Percentiles rank a stretch among this genome's conserved stretches.
phyloP scores from a whole-genome alignment of 257 asterid genomes.

The Oldenlandia corymbosa region DNA sequence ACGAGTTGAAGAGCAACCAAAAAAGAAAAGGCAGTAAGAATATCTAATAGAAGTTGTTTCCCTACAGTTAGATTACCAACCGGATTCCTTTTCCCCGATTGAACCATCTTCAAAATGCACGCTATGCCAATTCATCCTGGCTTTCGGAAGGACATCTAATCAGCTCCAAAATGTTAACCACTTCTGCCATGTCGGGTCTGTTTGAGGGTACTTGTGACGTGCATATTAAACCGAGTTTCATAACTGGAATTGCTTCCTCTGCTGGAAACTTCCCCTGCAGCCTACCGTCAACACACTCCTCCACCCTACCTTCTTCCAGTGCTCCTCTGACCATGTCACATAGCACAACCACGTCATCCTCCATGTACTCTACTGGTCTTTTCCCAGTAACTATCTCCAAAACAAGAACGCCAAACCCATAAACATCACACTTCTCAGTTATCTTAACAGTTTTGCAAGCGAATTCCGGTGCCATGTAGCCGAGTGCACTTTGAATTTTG shows the following conservation, averaged over 20 bases:
- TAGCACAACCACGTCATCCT: conserved; percentile 83
- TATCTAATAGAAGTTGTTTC: conserved; percentile 17
- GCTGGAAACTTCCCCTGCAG: conserved; percentile 66
- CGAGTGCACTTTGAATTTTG: conserved; percentile 88
- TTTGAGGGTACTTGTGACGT: conserved; percentile 90
- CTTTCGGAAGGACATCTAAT: conserved; percentile 61
- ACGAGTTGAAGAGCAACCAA: conserved; percentile 15
- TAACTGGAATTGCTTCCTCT: conserved; percentile 80
- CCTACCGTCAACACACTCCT: conserved; percentile 65
- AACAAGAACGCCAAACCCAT: conserved; percentile 73
- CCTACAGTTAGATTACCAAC: conserved; percentile 28
- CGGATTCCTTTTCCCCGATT: conserved; percentile 52
- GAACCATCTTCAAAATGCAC: conserved; percentile 15
- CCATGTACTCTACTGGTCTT: conserved; percentile 92
- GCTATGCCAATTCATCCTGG: conserved; percentile 50
- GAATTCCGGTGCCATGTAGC: conserved; percentile 94
- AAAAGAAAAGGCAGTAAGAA: conserved; percentile 5
- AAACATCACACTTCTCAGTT: conserved; percentile 83
- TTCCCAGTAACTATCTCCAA: conserved; percentile 70
- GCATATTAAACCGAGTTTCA: conserved; percentile 77
- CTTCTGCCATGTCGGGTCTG: conserved; percentile 87
- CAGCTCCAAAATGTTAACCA: conserved; percentile 74
- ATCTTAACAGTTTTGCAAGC: conserved; percentile 81
- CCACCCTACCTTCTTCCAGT: conserved; percentile 66
- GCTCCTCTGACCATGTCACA: conserved; percentile 91